A percentile compares a stretch with the other conserved stretches of the same genome.
These are phyloP conservation scores for Russula earlei DNA, from an alignment of 768 basidiomycete species.

Conservation along the genomic window DNA sequence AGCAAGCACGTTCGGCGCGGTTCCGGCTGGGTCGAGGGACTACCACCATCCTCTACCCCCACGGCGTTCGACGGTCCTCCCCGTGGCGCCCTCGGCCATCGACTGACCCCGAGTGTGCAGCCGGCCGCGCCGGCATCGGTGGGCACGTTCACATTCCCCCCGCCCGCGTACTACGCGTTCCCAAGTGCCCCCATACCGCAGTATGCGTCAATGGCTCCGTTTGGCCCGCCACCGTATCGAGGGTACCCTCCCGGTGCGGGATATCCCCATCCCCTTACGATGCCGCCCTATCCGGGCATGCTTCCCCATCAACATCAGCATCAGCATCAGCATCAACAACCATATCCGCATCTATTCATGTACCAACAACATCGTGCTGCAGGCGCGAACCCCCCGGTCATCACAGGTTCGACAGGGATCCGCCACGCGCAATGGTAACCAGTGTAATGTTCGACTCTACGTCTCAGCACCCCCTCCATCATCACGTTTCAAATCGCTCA, in stretches of 20 bases:
- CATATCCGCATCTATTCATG: constrained; percentile 2
- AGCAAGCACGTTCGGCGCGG: constrained; percentile 1
- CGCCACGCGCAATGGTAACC: constrained; percentile 17
- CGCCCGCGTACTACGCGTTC: constrained; percentile 10
- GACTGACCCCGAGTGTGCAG: constrained; percentile 3
- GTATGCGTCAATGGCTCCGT: not conserved
- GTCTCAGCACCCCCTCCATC: not conserved
- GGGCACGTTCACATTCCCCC: constrained; percentile 20
- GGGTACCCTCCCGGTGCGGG: constrained; percentile 5
- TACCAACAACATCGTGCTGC: constrained; percentile 2
- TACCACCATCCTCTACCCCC: not conserved
- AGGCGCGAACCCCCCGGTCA: not conserved
- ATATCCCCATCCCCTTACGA: not conserved
- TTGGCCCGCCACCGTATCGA: constrained; percentile 1
- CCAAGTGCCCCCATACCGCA: not conserved
- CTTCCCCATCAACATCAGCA: not conserved
- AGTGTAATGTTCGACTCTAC: not conserved
- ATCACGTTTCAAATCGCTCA: constrained; percentile 6
- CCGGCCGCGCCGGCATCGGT: constrained; percentile 9
- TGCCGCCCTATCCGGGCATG: not conserved
- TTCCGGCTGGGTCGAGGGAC: not conserved
- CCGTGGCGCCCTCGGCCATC: not conserved
- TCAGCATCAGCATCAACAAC: not conserved
- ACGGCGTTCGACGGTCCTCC: not conserved
- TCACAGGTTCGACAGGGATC: constrained; percentile 17